phyloP scores from a whole-genome alignment of 306 rosid species.

The Acacia confusa region DNA sequence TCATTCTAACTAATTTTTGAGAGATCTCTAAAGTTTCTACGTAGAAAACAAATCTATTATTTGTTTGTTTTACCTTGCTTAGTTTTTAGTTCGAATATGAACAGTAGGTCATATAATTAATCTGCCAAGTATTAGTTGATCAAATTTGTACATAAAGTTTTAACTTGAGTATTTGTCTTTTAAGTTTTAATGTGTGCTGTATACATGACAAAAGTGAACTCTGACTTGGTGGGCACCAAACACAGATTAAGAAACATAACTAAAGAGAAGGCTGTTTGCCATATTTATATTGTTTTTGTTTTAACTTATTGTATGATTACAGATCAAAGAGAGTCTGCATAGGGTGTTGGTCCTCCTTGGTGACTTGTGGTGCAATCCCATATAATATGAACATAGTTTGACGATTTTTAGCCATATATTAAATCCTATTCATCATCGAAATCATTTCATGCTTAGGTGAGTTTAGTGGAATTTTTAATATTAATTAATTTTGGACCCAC shows the following conservation, averaged over 20 bases:
- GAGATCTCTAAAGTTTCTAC: background rate
- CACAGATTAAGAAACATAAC: constrained; percentile 5
- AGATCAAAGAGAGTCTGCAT: constrained; percentile 19
- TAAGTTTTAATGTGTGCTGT: constrained; percentile 27
- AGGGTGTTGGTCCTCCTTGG: constrained; percentile 31
- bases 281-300: constrained; percentile 17
- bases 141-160: background rate
- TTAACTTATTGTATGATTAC: constrained; percentile 37
- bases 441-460: constrained; percentile 42
- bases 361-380: constrained; percentile 39
- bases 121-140: background rate
- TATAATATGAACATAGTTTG: constrained; percentile 22
- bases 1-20: background rate
- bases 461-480: constrained; percentile 31
- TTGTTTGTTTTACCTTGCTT: background rate
- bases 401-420: constrained; percentile 25
- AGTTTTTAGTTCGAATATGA: background rate
- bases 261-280: constrained; percentile 20
- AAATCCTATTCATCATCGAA: constrained; percentile 24
- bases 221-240: constrained; percentile 36
- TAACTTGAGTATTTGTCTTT: constrained; percentile 35
- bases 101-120: background rate
- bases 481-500: constrained; percentile 56
- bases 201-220: constrained; percentile 55
- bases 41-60: background rate